Evolutionary conservation across 768 basidiomycete species (phyloP), one percentile per base, ranked within the genome.

Genomic region (Suillus fuscotomentosus): DNA sequence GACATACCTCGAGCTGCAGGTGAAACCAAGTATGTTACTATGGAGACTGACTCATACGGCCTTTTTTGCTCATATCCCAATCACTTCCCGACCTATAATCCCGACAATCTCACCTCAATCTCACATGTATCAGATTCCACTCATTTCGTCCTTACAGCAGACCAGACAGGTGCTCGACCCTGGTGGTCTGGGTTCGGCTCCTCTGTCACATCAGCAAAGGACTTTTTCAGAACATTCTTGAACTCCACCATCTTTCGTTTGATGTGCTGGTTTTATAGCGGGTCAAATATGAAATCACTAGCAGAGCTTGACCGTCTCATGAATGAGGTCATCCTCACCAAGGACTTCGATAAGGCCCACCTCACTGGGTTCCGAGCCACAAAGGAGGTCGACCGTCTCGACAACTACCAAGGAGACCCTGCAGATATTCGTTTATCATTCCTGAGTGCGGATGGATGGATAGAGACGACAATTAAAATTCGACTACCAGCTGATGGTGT

Each of bases 261-360:
- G 1, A 74, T 70, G 72, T 60, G 67, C n/a, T 73, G 73, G 72
- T 53, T 66, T 36, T 60, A 70, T 48, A 64, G 61, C 27, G 70
- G 73, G 1, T 65, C 68, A n/a, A 67, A 53, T 24, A 53, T 31
- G 34, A 67, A 62, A 27, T 68, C 61, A 8, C 24, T 63, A 11
- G 60, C 36, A 10, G 54, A 57, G 20, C 36, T 67, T 10, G 48
- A 69, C 27, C 24, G 36, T 15, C 60, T 67, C 20, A n/a, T 65
- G 10, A 20, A 43, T 7, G 51, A 68, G 0, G 67, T 68, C 13
- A 34, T 68, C 24, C 53, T 64, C 3, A 22, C 42, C 1, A 31
- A 45, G 9, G 67, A 68, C 48, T 68, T 68, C 63, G 27, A 27
- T 27, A 27, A 27, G 27, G 27, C 27, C 27, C 27, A 27, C 27